Evolutionary conservation across 805 yeast species (phyloP).

Genomic region (Kuraishia borneana): DNA sequence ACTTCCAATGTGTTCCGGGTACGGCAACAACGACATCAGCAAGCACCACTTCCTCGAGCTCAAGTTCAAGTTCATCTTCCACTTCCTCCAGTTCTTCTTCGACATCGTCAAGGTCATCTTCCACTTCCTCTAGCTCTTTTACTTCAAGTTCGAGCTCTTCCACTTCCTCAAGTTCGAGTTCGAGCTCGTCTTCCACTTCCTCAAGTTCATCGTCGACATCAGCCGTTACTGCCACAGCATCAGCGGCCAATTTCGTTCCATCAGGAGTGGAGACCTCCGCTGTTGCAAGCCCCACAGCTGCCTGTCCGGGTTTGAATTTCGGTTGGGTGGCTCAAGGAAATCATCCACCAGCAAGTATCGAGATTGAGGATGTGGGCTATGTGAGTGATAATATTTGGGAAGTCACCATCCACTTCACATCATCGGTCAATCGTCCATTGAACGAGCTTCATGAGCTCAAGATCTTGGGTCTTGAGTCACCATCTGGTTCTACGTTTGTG

Average conservation of each 20-base stretch:
- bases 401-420: conserved; percentile 8
- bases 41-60: background rate
- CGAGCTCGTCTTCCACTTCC: background rate
- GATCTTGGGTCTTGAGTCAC: conserved; percentile 17
- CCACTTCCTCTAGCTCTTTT: background rate
- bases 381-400: background rate
- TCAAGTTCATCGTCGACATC: background rate
- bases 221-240: background rate
- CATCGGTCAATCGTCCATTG: conserved; percentile 5
- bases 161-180: too few relatives aligned
- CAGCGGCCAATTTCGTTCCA: background rate
- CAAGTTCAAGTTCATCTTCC: too few relatives aligned
- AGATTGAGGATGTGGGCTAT: background rate
- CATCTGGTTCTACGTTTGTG: conserved; percentile 10
- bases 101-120: background rate
- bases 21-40: background rate
- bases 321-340: background rate
- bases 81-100: background rate
- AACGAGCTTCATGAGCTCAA: conserved; percentile 14
- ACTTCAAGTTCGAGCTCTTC: background rate
- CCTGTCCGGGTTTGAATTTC: background rate
- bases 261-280: too few relatives aligned
- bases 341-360: background rate
- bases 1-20: background rate
- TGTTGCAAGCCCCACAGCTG: conserved; percentile 1